Conservation (phyloP, 352 stramenopile genomes). For the Nothophytophthora sp. region DNA sequence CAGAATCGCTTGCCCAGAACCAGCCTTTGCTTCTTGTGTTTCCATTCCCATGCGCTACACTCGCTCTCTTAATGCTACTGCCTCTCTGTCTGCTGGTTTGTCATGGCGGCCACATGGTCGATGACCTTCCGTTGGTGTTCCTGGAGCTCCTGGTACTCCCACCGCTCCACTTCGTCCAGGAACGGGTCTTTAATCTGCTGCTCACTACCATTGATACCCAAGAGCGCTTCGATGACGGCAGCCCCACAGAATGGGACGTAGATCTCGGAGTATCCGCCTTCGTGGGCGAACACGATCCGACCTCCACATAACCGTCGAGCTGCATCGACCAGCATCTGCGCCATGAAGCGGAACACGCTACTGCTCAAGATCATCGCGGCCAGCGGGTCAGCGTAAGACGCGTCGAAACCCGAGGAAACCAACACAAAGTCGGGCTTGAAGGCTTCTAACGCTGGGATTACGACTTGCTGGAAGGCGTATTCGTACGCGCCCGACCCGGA, state of each 20-base stretch:
- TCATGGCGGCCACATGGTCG: conserved; percentile 26
- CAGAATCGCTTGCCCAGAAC: conserved; percentile 35
- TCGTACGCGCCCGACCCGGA: conserved; percentile 74
- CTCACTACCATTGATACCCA: conserved; percentile 39
- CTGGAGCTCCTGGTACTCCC: conserved; percentile 82
- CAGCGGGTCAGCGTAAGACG: conserved; percentile 81
- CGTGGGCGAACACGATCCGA: conserved; percentile 73
- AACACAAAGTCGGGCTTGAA: conserved; percentile 86
- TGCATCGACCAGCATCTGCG: conserved; percentile 44
- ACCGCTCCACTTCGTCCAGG: conserved; percentile 55
- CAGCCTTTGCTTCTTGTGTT: not conserved
- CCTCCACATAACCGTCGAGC: conserved; percentile 49
- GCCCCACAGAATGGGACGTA: conserved; percentile 92
- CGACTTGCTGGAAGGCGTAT: conserved; percentile 62
- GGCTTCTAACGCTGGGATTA: conserved; percentile 58
- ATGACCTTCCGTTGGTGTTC: conserved; percentile 61
- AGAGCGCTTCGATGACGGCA: conserved; percentile 74
- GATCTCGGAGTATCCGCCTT: conserved; percentile 86
- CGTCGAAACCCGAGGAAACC: conserved; percentile 77
- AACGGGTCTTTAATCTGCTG: conserved; percentile 68
- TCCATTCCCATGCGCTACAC: too few relatives aligned
- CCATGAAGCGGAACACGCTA: conserved; percentile 68
- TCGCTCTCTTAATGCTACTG: too few relatives aligned
- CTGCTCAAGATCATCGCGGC: conserved; percentile 86
- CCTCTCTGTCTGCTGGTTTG: not conserved